Evolutionary conservation across 345 rosid species (phyloP).

Genomic region (Lepidium africanum): DNA sequence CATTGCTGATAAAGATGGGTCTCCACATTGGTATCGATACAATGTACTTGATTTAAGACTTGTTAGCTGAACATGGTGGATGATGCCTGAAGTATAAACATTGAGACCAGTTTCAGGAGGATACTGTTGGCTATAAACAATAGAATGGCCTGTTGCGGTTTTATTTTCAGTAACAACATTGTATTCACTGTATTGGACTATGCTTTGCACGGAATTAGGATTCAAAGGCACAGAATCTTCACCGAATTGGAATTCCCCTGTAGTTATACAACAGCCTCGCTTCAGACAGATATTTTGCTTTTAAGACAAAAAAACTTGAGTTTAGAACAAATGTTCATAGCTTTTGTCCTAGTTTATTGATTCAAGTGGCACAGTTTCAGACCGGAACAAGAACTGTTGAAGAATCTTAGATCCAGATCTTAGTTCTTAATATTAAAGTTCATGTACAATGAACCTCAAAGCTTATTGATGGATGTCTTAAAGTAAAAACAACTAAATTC

Average conservation of each 20-base stretch:
- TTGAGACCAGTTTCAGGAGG: conserved; percentile 42
- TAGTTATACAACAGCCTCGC: not conserved
- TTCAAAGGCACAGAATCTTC: conserved; percentile 38
- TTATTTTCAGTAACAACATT: conserved; percentile 18
- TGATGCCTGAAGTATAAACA: conserved; percentile 79
- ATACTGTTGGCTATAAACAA: conserved; percentile 59
- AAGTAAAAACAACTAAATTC: not conserved
- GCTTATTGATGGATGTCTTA: not conserved
- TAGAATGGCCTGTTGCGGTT: conserved; percentile 43
- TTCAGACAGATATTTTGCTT: not conserved
- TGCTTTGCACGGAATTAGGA: conserved; percentile 44
- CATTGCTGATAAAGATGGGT: conserved; percentile 54
- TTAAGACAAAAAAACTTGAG: not conserved
- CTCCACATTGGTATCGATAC: conserved; percentile 69
- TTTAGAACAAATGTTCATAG: not conserved
- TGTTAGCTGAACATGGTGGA: conserved; percentile 73
- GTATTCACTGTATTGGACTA: conserved; percentile 49
- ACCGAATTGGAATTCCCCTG: conserved; percentile 59
- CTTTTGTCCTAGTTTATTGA: not conserved
- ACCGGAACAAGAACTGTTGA: not conserved
- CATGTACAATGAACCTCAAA: not conserved
- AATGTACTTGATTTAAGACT: conserved; percentile 51
- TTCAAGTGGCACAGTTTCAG: not conserved
- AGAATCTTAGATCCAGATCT: not conserved
- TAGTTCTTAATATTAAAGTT: not conserved